Conservation (phyloP, 2,329 filamentous ascomycete species). For the Dothideomycetes sp. region DNA sequence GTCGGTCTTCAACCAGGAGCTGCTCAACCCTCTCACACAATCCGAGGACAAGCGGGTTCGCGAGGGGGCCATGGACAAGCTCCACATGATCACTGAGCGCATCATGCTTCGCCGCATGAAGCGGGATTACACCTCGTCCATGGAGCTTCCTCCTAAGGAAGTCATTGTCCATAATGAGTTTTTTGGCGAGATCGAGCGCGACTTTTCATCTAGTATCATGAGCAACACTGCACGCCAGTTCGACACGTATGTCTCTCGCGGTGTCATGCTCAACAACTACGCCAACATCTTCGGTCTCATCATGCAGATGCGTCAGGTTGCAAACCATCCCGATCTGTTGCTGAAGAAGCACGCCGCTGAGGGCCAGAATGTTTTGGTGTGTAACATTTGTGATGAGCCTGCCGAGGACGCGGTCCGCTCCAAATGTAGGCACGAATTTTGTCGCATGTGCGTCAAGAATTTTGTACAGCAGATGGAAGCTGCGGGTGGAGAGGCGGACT, state of each 20-base stretch:
- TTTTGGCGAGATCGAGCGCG: conserved; percentile 90
- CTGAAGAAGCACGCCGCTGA: conserved; percentile 77
- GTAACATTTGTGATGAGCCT: conserved; percentile 91
- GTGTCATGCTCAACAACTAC: conserved; percentile 90
- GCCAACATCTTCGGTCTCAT: conserved; percentile 98
- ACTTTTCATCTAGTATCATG: conserved; percentile 95
- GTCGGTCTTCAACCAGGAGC: conserved; percentile 87
- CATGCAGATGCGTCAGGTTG: conserved; percentile 98
- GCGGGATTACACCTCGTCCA: conserved; percentile 81
- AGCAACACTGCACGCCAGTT: conserved; percentile 79
- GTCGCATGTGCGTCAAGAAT: conserved; percentile 66
- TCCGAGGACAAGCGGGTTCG: conserved; percentile 42
- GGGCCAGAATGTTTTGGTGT: conserved; percentile 82
- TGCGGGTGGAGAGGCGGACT: conserved; percentile 52
- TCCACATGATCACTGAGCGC: conserved; percentile 78
- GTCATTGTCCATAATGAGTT: conserved; percentile 88
- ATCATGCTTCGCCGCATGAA: conserved; percentile 96
- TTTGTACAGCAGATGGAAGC: conserved; percentile 70
- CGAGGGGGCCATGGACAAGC: conserved; percentile 61
- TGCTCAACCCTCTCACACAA: conserved; percentile 64
- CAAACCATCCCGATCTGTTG: conserved; percentile 90
- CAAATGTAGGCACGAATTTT: conserved; percentile 87
- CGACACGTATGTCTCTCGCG: conserved; percentile 88
- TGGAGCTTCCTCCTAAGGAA: conserved; percentile 94
- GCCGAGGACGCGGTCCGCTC: conserved; percentile 91